Evolutionary conservation across 164 flowering plant genomes (phyloP).

Genomic region (Magnolia changhungtana): DNA sequence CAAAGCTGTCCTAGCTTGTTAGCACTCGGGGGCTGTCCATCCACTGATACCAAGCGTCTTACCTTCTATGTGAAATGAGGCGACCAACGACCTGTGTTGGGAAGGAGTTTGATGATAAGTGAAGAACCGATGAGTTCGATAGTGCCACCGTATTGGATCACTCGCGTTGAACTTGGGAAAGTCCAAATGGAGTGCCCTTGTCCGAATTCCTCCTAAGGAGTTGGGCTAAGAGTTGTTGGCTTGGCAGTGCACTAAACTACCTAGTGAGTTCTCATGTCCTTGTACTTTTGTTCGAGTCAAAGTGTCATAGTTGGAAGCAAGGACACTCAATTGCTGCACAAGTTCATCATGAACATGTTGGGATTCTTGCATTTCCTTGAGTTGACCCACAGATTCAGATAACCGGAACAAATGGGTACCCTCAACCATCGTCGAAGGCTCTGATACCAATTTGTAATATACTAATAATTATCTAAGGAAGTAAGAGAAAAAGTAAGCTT

Average conservation of each 20-base stretch:
- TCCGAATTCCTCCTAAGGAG: too few species aligned
- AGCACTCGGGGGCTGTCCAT: not conserved
- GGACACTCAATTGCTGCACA: not conserved
- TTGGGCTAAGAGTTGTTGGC: not conserved
- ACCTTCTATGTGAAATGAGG: not conserved
- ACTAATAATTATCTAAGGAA: too few species aligned
- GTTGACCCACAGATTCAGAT: not conserved
- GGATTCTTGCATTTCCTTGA: not conserved
- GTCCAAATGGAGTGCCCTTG: not conserved
- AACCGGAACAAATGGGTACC: not conserved
- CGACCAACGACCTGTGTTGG: conserved; percentile 7
- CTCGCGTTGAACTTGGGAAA: not conserved
- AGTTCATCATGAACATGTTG: not conserved
- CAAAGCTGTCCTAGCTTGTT: conserved; percentile 1
- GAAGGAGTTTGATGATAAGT: not conserved
- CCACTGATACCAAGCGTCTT: conserved; percentile 1
- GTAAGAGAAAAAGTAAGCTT: too few species aligned
- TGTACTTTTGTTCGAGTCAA: not conserved
- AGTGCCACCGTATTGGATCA: not conserved
- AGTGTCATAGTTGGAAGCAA: not conserved
- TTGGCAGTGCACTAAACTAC: not conserved
- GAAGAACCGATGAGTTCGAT: not conserved
- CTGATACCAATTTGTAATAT: not conserved
- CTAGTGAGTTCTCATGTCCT: not conserved
- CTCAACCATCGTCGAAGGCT: not conserved